phyloP scores from a whole-genome alignment of 2,329 filamentous ascomycete species.

The Karstenula rhodostoma region DNA sequence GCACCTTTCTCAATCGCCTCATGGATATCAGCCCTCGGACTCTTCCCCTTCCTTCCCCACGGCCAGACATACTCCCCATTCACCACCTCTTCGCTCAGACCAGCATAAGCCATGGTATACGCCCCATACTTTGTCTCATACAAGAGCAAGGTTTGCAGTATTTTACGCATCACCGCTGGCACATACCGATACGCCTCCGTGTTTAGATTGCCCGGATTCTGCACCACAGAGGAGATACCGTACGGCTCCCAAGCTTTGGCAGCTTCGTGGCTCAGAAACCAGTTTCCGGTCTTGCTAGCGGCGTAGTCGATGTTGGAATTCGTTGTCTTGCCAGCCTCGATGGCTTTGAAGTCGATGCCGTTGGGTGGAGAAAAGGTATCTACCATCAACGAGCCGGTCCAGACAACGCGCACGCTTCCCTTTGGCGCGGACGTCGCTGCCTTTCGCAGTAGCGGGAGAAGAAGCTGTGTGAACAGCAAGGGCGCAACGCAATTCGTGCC shows the following conservation, averaged over 20 bases:
- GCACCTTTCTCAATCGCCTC: slow-evolving; percentile 48
- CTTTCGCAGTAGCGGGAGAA: slow-evolving; percentile 42
- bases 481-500: slow-evolving; percentile 51
- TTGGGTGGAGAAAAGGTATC: slow-evolving; percentile 12
- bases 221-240: slow-evolving; percentile 19
- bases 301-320: slow-evolving; percentile 20
- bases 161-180: background rate
- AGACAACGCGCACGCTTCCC: slow-evolving; percentile 47
- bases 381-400: slow-evolving; percentile 24
- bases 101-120: slow-evolving; percentile 21
- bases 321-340: slow-evolving; percentile 14
- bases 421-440: slow-evolving; percentile 31
- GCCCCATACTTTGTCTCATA: slow-evolving; percentile 18
- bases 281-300: slow-evolving; percentile 25
- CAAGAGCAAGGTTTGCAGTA: slow-evolving; percentile 11
- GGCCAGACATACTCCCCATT: slow-evolving; percentile 54
- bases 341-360: slow-evolving; percentile 12
- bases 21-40: slow-evolving; percentile 40
- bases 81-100: slow-evolving; percentile 23
- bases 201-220: slow-evolving; percentile 50
- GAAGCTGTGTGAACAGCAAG: slow-evolving; percentile 48
- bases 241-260: slow-evolving; percentile 18
- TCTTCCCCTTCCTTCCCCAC: slow-evolving; percentile 51
- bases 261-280: slow-evolving; percentile 22
- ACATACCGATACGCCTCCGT: slow-evolving; percentile 49